Base-by-base conservation (phyloP, 2,329 filamentous ascomycete species). In the Aspergillus fumigatiaffinis region DNA sequence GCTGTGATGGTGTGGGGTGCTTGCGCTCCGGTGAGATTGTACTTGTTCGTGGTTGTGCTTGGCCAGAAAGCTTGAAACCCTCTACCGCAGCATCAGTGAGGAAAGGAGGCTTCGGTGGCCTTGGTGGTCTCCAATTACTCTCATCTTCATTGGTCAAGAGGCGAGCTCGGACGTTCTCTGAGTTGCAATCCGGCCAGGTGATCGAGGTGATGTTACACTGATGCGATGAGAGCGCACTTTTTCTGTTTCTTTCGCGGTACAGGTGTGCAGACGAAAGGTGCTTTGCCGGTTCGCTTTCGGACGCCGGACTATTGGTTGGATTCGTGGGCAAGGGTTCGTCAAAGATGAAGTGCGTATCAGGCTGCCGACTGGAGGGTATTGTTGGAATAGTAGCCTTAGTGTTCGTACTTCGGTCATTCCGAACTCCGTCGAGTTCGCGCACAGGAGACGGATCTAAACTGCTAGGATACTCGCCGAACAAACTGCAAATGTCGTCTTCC, bases 51-150 rank as follows among this genome's bases (percentile, higher is more conserved):
- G 52, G 50, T 2, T n/a, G 51, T 7, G 41, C 25, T 32, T 61
- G 57, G 6, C 52, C 54, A 2, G 23, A 14, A 17, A 41, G 17
- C 17, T 35, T 21, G 5, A 26, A 26, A 49, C 25, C 29, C 14
- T 21, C 21, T 17, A 38, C 12, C 2, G 53, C 50, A 26, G 56
- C 28, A 29, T 44, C 23, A 12, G 58, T 51, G n/a, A 62, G 55
- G 41, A 57, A 60, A 10, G 49, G 41, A 25, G 62, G 62, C 41
- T 63, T 63, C 3, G 52, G 56, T n/a, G 60, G 56, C 20, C 53
- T 54, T 6, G 56, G 58, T 5, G 60, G 60, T 42, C 53, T 59
- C 47, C 52, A 51, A 29, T 23, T 14, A 29, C 26, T n/a, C 49
- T 44, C 32, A 35, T 17, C 23, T 7, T 50, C 51, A 28, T 44